Base-by-base conservation (phyloP, 345 rosid species). In the Populus deltoides region DNA sequence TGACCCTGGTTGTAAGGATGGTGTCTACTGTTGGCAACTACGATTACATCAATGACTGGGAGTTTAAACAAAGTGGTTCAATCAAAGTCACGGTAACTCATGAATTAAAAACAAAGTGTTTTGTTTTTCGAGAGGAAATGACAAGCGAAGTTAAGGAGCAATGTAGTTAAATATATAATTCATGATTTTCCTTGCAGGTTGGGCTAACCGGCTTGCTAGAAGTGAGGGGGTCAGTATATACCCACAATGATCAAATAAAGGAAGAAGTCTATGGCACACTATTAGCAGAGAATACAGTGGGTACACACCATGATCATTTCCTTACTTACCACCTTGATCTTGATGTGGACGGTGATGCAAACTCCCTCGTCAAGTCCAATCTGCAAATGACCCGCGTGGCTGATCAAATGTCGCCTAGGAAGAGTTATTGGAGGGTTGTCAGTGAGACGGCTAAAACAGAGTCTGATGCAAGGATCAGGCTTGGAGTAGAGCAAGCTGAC, bases 181-280 rank as follows among this genome's bases (percentile, higher is more conserved):
- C 13, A 22, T 62, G 69, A 66, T 45, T 55, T 45, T 22, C 6
- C 67, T 70, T 11, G 72, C 83, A 88, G 90, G 87, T 89, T 12
- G 90, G 91, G 4, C 49, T 88, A 73, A 87, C 89, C 12, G 93
- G 92, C 59, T 80, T 87, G 39, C n/a, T 87, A 41, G 87, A 85
- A 76, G 86, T 87, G 45, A 87, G 77, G 51, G 83, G 83, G 10
- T 83, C 83, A 2, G 72, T 61, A 24, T 86, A 85, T 69, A 69
- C 70, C 17, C 85, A 82, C 77, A 71, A 39, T 1, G 83, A 85
- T 16, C 85, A 90, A 57, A 86, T 85, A 61, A 69, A 80, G 27
- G 87, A 81, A 22, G 88, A 88, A 41, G 70, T 75, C 1, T 83
- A 87, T 7, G 90, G 93, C 15, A 86, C 90, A 7, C 66, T 87